Conservation (phyloP, 768 basidiomycete genomes). For the Lactifluus subvellereus region DNA sequence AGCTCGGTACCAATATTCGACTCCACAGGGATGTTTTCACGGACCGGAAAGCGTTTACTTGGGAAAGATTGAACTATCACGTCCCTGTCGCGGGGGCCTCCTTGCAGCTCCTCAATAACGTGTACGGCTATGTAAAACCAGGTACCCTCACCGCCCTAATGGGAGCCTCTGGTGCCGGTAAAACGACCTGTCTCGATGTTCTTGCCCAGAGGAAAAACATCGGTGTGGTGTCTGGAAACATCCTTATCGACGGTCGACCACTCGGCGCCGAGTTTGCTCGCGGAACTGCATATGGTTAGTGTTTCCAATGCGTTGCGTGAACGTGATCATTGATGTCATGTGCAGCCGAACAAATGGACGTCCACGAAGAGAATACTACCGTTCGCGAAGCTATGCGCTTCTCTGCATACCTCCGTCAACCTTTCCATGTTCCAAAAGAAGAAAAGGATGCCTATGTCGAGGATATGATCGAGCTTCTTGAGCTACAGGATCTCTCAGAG, state of each 20-base stretch:
- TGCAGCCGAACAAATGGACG: conserved; percentile 65
- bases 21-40: conserved; percentile 13
- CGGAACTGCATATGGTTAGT: conserved; percentile 60
- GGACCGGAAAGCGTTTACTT: conserved; percentile 63
- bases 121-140: conserved; percentile 77
- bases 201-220: conserved; percentile 71
- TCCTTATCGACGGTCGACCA: conserved; percentile 61
- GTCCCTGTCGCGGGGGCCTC: conserved; percentile 64
- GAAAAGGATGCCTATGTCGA: conserved; percentile 81
- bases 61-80: conserved; percentile 72
- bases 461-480: conserved; percentile 78
- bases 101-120: conserved; percentile 62
- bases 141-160: conserved; percentile 74
- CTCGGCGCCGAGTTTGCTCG: conserved; percentile 51
- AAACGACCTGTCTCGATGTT: conserved; percentile 73
- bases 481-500: conserved; percentile 79
- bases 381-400: conserved; percentile 83
- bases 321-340: conserved; percentile 27
- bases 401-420: conserved; percentile 82
- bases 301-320: conserved; percentile 23
- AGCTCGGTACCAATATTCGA: neutral
- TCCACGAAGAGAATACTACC: conserved; percentile 77
- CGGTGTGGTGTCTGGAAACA: conserved; percentile 58
- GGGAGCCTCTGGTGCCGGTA: conserved; percentile 81
- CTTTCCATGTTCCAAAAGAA: conserved; percentile 53